phyloP scores from a whole-genome alignment of 2,329 filamentous ascomycete species.

The Colletotrichum liaoningense region DNA sequence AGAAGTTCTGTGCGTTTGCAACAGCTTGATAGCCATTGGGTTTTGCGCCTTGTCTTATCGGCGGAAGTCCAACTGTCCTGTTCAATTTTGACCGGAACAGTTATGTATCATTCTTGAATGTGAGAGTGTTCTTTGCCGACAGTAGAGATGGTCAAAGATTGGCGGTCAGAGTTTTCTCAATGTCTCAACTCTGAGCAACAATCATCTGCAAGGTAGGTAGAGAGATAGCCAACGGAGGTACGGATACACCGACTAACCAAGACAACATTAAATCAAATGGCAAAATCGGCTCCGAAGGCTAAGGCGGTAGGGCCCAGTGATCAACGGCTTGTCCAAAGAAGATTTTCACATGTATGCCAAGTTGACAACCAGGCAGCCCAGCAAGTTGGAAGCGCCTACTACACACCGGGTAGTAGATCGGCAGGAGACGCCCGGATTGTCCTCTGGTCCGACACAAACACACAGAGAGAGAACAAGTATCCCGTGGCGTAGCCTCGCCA shows the following conservation, averaged over 20 bases:
- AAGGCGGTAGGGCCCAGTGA: neutral
- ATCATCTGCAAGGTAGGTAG: too few relatives aligned
- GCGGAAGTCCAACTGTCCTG: neutral
- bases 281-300: neutral
- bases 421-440: conserved; percentile 29
- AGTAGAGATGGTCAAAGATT: neutral
- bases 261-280: neutral
- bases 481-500: conserved; percentile 5
- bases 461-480: neutral
- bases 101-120: neutral
- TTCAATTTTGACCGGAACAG: neutral
- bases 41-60: neutral
- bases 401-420: conserved; percentile 21
- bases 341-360: conserved; percentile 34
- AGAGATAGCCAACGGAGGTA: too few relatives aligned
- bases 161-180: neutral
- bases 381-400: conserved; percentile 17
- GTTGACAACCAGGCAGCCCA: neutral
- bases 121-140: too few relatives aligned
- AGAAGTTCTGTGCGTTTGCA: conserved; percentile 15
- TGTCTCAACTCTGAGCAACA: neutral
- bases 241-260: neutral
- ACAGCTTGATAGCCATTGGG: conserved; percentile 9
- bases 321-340: neutral
- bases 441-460: neutral